Evolutionary conservation across 2,329 filamentous ascomycete species (phyloP), one percentile per base, ranked within the genome.

Genomic region (Phialophora macrospora): DNA sequence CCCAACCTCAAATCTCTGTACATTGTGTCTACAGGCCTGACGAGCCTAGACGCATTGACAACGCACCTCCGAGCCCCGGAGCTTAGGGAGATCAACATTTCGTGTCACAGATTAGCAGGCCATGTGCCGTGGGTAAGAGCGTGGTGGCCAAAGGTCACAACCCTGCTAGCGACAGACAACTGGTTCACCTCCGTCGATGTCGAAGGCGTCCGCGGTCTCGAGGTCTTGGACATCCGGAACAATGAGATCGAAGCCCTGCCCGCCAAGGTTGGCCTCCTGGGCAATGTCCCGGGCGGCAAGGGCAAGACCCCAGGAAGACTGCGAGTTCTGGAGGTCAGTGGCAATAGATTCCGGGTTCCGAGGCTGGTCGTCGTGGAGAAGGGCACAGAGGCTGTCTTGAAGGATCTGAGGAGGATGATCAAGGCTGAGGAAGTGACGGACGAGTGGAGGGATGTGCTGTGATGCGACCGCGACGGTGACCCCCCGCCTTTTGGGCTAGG

Each of bases 281-380:
- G 89, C 26, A 89, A 88, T 1, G 82, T 81, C 28, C 75, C 77
- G 9, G 74, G 73, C 17, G 72, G 73, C 20, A 68, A 72, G 22
- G 58, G 52, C 14, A 77, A 75, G n/a, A 75, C 75, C 73, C 74
- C 74, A 79, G 87, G 72, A 68, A 87, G 79, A 80, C 90, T 82
- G 77, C 85, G 82, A 61, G 80, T 97, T 9, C 52, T 72, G 32
- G 90, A 96, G 55, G 90, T 97, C 3, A 86, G 86, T 30, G 93
- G 93, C 0, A 98, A 98, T 75, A 84, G 88, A 34, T 98, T 98
- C 79, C 85, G 92, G 34, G 92, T 97, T 34, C 94, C 94, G 0
- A 87, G 91, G 63, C 93, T 90, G 80, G 90, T 90, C 68, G 85
- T 97, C 6, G 80, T 98, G 55, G 90, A 94, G 66, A 90, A 92